Evolutionary conservation across 768 basidiomycete genomes (phyloP).

Genomic region (Paxillus rubicundulus): DNA sequence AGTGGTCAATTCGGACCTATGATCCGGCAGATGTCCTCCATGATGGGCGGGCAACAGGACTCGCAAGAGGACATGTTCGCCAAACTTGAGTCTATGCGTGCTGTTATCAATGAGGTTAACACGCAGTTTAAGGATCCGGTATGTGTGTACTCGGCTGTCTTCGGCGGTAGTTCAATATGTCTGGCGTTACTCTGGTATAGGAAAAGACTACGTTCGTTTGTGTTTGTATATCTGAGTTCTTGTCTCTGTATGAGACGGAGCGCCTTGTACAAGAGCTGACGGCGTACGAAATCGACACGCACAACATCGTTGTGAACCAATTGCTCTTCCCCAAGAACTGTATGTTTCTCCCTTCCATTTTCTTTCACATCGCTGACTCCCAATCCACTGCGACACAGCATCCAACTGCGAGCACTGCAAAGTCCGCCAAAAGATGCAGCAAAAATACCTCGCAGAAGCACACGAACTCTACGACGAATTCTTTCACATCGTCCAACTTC

Average conservation of each 20-base stretch:
- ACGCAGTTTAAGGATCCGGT: conserved; percentile 99
- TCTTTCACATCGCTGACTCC: neutral
- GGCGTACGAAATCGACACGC: conserved; percentile 94
- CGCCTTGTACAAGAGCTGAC: conserved; percentile 94
- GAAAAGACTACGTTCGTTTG: conserved; percentile 99
- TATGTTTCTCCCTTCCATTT: conserved; percentile 36
- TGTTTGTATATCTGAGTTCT: conserved; percentile 97
- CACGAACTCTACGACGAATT: conserved; percentile 98
- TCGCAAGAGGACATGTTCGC: conserved; percentile 99
- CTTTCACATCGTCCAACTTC: conserved; percentile 94
- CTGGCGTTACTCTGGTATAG: conserved; percentile 35
- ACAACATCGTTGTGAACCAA: conserved; percentile 99
- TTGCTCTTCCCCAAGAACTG: conserved; percentile 89
- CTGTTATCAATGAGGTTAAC: conserved; percentile 97
- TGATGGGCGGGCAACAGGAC: conserved; percentile 91
- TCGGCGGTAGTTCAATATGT: neutral
- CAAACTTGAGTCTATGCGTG: conserved; percentile 95
- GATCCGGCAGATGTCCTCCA: conserved; percentile 92
- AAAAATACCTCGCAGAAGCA: conserved; percentile 94
- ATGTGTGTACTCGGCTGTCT: conserved; percentile 27
- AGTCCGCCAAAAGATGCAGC: conserved; percentile 96
- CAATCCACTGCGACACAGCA: conserved; percentile 39
- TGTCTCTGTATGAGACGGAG: conserved; percentile 98
- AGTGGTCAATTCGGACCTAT: conserved; percentile 96
- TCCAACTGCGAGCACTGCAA: conserved; percentile 95